A percentile compares a stretch with the other conserved stretches of the same genome.
Conservation (phyloP, 2,329 filamentous ascomycete species). For the Torrubiella hemipterigena region DNA sequence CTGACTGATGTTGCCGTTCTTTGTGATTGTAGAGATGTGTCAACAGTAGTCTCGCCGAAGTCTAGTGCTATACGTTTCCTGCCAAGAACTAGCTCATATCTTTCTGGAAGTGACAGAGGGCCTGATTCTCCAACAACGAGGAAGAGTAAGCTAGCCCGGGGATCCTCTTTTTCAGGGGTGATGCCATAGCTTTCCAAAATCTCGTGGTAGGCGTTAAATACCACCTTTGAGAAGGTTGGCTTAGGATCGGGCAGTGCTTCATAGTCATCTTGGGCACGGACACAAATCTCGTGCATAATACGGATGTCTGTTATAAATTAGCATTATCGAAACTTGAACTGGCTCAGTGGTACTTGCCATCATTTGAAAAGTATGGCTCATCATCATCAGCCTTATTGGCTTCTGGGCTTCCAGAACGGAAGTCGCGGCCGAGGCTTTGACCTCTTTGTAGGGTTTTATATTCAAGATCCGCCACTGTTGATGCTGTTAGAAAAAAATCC, state of each 20-base stretch:
- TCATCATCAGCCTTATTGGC: conserved; percentile 51
- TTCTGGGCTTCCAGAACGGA: conserved; percentile 11
- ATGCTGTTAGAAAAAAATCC: neutral
- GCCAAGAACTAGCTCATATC: conserved; percentile 56
- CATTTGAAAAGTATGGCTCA: conserved; percentile 15
- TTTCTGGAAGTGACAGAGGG: conserved; percentile 47
- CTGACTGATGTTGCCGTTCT: conserved; percentile 13
- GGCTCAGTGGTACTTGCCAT: neutral
- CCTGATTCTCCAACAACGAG: conserved; percentile 58
- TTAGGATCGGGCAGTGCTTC: conserved; percentile 45
- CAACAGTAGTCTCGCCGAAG: conserved; percentile 31
- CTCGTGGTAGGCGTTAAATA: conserved; percentile 72
- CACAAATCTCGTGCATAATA: conserved; percentile 66
- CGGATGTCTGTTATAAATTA: conserved; percentile 46
- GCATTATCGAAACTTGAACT: neutral
- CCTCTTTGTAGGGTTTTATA: neutral
- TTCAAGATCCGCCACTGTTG: conserved; percentile 9
- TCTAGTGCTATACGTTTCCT: conserved; percentile 63
- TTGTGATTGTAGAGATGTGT: no score
- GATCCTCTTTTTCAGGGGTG: conserved; percentile 60
- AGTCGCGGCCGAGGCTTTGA: neutral
- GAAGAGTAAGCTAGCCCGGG: conserved; percentile 68
- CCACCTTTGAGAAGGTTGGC: conserved; percentile 58
- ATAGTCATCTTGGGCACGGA: conserved; percentile 54
- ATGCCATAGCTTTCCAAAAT: conserved; percentile 60